Base-by-base conservation (phyloP, 495 filamentous ascomycete genomes). In the Chaetomium tenue region DNA sequence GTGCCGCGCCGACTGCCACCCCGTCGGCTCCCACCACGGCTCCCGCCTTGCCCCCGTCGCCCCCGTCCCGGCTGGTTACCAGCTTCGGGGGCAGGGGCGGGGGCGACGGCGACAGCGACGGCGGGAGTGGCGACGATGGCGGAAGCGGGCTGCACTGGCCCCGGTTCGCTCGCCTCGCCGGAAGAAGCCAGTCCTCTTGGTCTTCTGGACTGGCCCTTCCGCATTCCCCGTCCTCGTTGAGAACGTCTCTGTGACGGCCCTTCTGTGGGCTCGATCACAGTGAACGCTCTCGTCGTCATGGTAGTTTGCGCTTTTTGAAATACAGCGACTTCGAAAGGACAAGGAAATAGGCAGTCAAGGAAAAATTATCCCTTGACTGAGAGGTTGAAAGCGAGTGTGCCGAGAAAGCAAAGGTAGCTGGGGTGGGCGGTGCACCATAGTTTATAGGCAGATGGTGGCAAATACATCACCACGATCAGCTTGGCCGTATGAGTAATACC, bases 231-330 rank as follows among this genome's bases (percentile, higher is more conserved):
- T 63, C 73, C 71, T 20, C 71, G 64, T 33, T 61, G 60, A n/a
- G 64, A 72, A 18, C 48, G 40, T 6, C 67, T 57, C 15, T 66
- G 70, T 40, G 42, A n/a, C n/a, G n/a, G n/a, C n/a, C n/a, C 25
- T 47, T 67, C 48, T 55, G 63, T 53, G 22, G 61, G 20, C 15
- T 66, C 67, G 46, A 66, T 62, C 70, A 75, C 73, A 23, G 39
- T 51, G 16, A 12, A 3, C n/a, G 6, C 28, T n/a, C 3, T 30
- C 28, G 28, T 30, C 28, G 3, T 30, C 28, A 30, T 30, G 28
- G 28, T 46, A 50, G 56, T 37, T 46, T 80, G 81, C 81, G 79
- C 81, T 81, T 81, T 77, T 76, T 74, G 67, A 82, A 83, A 83
- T 82, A 83, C 74, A 81, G 81, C 80, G 80, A 72, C 81, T 83